Percentiles rank a stretch among this genome's conserved stretches.
These are phyloP conservation scores for Puccinia novopanici DNA, from an alignment of 1,284 basidiomycete species.

Conservation along the genomic window DNA sequence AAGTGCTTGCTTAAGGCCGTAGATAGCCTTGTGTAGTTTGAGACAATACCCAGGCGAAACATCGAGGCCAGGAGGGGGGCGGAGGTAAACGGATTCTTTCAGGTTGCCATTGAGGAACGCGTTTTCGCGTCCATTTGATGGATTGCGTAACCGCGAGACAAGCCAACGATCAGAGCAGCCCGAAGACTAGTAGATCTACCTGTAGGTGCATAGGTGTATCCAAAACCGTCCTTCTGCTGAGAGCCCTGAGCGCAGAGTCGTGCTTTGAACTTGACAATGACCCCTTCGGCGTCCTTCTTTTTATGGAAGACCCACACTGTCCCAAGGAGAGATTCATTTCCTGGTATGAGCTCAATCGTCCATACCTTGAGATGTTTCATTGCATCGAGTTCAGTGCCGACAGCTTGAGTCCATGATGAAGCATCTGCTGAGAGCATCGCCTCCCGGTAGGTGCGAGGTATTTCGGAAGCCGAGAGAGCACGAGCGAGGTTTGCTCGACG, in stretches of 20 bases:
- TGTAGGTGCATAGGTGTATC: not conserved
- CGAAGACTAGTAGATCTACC: not conserved
- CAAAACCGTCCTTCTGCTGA: not conserved
- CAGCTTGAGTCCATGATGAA: too few species aligned
- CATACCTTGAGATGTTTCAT: not conserved
- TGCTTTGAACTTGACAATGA: not conserved
- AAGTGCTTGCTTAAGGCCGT: slow-evolving; percentile 10
- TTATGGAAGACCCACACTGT: not conserved
- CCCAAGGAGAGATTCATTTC: not conserved
- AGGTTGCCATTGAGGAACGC: slow-evolving; percentile 14
- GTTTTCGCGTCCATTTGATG: slow-evolving; percentile 1
- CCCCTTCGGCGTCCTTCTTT: not conserved
- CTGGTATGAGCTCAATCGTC: not conserved
- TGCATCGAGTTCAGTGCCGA: not conserved
- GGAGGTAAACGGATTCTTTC: not conserved
- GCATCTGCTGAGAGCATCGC: too few species aligned
- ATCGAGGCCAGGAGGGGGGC: not conserved
- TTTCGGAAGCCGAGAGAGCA: too few species aligned
- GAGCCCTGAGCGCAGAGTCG: not conserved
- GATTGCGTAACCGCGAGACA: not conserved
- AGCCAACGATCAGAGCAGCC: not conserved
- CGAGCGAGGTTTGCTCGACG: too few species aligned
- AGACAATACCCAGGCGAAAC: not conserved
- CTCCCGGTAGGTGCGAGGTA: too few species aligned
- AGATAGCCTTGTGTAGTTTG: not conserved